Percentiles rank a stretch among this genome's conserved stretches.
phyloP scores from a whole-genome alignment of 805 yeast species.

The Pichia occidentalis region DNA sequence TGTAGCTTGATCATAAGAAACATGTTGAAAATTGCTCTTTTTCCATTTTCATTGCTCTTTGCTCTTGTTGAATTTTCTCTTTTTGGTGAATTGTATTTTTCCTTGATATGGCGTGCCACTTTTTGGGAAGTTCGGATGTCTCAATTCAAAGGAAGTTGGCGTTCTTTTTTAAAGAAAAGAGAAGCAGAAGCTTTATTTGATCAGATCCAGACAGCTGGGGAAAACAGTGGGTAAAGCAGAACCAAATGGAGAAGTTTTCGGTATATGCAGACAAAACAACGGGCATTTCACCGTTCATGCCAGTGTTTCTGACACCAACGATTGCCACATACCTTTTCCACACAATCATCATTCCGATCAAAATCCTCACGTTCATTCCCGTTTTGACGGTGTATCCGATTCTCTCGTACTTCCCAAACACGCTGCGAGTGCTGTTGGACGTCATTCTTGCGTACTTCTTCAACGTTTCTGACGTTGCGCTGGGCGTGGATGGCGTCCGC shows the following conservation, averaged over 20 bases:
- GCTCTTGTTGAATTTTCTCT: no score
- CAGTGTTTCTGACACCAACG: slow-evolving; percentile 31
- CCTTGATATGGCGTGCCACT: no score
- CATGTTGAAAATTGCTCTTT: neutral
- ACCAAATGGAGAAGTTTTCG: slow-evolving; percentile 80
- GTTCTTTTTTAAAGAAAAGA: no score
- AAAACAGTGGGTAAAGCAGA: neutral
- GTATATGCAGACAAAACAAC: slow-evolving; percentile 86
- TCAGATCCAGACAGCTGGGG: neutral
- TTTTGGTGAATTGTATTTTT: no score
- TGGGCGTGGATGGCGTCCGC: slow-evolving; percentile 44
- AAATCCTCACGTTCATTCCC: slow-evolving; percentile 17
- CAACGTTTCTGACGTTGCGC: slow-evolving; percentile 24
- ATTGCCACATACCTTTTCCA: slow-evolving; percentile 6
- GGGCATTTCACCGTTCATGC: slow-evolving; percentile 88
- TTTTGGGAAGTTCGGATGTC: no score
- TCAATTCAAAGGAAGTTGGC: no score
- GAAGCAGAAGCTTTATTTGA: no score
- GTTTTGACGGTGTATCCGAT: slow-evolving; percentile 21
- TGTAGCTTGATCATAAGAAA: neutral
- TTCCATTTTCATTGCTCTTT: no score
- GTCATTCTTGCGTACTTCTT: slow-evolving; percentile 31
- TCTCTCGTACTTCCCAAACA: slow-evolving; percentile 12
- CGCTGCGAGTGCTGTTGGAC: slow-evolving; percentile 14
- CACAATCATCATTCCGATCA: slow-evolving; percentile 9